Evolutionary conservation across 345 rosid species (phyloP).

Genomic region (Citrus unshiu): DNA sequence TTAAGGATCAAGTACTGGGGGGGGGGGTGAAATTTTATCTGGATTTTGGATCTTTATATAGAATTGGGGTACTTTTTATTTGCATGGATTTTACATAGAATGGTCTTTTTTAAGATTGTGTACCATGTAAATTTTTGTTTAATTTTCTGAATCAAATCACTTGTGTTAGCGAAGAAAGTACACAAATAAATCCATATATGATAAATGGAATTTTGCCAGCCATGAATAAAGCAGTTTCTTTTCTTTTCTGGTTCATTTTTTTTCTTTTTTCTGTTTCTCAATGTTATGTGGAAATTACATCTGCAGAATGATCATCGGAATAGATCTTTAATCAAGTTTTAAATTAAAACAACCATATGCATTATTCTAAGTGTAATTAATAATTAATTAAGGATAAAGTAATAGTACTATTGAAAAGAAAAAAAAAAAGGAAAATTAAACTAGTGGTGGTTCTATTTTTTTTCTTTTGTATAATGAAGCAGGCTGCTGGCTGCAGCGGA

Average conservation of each 20-base stretch:
- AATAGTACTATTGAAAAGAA: not conserved
- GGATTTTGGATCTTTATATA: slow-evolving; percentile 16
- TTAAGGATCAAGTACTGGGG: not conserved
- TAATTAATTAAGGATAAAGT: no score
- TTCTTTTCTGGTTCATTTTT: not conserved
- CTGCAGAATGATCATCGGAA: not conserved
- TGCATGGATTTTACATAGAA: slow-evolving; percentile 11
- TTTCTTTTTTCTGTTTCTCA: not conserved
- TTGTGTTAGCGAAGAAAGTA: not conserved
- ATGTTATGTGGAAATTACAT: not conserved
- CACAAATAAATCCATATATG: not conserved
- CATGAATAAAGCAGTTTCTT: slow-evolving; percentile 6
- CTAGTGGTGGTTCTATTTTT: not conserved
- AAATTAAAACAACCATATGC: not conserved
- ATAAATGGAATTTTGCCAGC: slow-evolving; percentile 7
- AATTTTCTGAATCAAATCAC: not conserved
- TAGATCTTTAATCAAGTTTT: not conserved
- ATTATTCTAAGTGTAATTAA: not conserved
- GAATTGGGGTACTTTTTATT: not conserved
- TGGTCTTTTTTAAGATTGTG: not conserved
- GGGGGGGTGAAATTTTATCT: not conserved
- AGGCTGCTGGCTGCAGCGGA: not conserved
- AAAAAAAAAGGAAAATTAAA: not conserved
- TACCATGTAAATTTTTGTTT: not conserved
- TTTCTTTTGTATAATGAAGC: not conserved